A percentile compares a stretch with the other conserved stretches of the same genome.
These are phyloP conservation scores for Fragaria vesca DNA, from an alignment of 306 rosid species.

Conservation along the genomic window DNA sequence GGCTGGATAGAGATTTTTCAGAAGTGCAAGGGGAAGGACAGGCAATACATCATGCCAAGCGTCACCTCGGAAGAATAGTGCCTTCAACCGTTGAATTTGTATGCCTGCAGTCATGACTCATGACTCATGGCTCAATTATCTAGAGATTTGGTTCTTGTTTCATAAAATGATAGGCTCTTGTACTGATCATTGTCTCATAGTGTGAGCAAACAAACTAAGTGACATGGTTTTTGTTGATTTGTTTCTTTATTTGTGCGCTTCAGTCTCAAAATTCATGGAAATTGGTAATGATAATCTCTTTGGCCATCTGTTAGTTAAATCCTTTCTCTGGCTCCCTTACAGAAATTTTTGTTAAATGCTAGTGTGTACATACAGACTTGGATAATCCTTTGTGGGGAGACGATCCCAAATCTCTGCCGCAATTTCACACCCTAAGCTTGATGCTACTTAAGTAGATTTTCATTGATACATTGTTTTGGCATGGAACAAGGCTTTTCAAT, in stretches of 20 bases:
- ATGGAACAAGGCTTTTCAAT: neutral
- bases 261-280: no score
- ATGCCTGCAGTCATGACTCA: neutral
- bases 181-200: neutral
- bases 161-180: neutral
- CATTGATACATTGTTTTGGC: neutral
- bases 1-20: neutral
- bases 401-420: no score
- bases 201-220: neutral
- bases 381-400: no score
- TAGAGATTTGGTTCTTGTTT: neutral
- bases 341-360: no score
- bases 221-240: neutral
- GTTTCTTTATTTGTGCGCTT: neutral
- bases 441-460: neutral
- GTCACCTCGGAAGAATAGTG: neutral
- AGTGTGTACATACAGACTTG: no score
- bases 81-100: neutral
- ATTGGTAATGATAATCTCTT: no score
- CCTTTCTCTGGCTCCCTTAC: no score
- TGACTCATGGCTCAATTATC: neutral
- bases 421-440: no score
- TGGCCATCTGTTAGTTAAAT: no score
- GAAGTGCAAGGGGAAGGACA: neutral
- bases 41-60: neutral